Evolutionary conservation across 2,329 filamentous ascomycete genomes (phyloP), one percentile per base, ranked within the genome.

Genomic region (Pseudopyrenochaeta lycopersici): DNA sequence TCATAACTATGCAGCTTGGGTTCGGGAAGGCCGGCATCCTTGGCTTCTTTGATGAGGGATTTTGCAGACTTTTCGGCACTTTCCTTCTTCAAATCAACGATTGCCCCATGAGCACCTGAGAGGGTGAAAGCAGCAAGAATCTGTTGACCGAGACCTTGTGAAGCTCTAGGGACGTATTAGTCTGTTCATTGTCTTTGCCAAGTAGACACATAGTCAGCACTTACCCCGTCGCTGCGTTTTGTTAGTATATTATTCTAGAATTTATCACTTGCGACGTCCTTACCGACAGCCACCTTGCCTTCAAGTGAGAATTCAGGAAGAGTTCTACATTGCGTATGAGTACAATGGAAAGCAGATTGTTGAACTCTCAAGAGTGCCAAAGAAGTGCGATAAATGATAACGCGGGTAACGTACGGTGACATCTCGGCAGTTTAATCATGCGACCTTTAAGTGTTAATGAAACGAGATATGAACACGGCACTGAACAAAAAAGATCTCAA

Each of bases 1-100:
- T 68, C 74, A 44, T 78, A 78, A 15, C 71, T 63, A 36, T 67
- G 71, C 9, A 78, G 58, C 15, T 76, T 65, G 6, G 75, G 33
- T n/a, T 46, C 33, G 5, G 49, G 46, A 11, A 59, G 58, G 1
- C 52, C 48, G n/a, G 42, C 35, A 5, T 36, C 30, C 29, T 55
- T 47, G n/a, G 51, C 41, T 35, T 59, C 56, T 31, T 59, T 27
- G 14, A 52, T n/a, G 15, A 61, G 46, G 7, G 32, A 30, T n/a
- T 45, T 33, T 30, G 57, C 52, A 9, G 52, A 58, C 14, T 36
- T 31, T 23, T 60, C 54, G 21, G 66, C 68, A 30, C 55, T 56
- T 27, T 62, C 48, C 30, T 67, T 58, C 4, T 60, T 60, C 31
- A 74, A 63, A 51, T 74, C 72, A 49, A 74, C 59, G 17, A 71